Conservation (phyloP, 2,329 filamentous ascomycete species). For the Sclerotinia borealis region DNA sequence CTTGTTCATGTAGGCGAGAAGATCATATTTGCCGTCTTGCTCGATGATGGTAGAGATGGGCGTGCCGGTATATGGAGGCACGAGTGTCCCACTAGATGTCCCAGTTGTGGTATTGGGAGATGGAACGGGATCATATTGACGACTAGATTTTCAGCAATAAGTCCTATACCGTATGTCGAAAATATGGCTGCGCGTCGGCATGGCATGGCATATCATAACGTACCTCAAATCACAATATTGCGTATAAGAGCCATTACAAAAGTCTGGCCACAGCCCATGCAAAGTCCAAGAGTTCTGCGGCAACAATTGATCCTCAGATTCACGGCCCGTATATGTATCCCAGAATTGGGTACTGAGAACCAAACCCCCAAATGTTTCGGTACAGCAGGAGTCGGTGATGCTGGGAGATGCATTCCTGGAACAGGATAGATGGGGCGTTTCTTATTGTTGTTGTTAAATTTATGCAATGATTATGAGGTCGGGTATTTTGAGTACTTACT, state of each 20-base stretch:
- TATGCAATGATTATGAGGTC: background rate
- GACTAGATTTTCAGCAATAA: conserved; percentile 28
- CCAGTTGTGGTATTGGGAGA: conserved; percentile 59
- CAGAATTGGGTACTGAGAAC: conserved; percentile 59
- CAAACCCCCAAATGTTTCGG: conserved; percentile 59
- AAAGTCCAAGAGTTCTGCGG: conserved; percentile 53
- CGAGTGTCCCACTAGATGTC: conserved; percentile 41
- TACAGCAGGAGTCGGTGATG: conserved; percentile 55
- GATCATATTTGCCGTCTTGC: conserved; percentile 51
- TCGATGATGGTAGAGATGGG: conserved; percentile 53
- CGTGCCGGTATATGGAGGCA: conserved; percentile 52
- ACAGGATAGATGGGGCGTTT: conserved; percentile 41
- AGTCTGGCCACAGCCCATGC: conserved; percentile 37
- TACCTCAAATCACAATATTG: conserved; percentile 58
- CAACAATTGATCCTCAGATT: conserved; percentile 50
- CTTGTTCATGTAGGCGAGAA: conserved; percentile 60
- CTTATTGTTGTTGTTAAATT: conserved; percentile 14
- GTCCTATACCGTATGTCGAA: background rate
- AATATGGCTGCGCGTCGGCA: background rate
- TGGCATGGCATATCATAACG: background rate
- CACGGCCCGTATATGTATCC: conserved; percentile 56
- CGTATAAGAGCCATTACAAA: conserved; percentile 52
- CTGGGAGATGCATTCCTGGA: conserved; percentile 39
- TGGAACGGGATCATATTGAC: conserved; percentile 58
- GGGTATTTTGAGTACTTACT: conserved; percentile 13